Evolutionary conservation across 192 early-diverging fungal genomes (phyloP), one percentile per base, ranked within the genome.

Genomic region (Backusella liffmaniae): DNA sequence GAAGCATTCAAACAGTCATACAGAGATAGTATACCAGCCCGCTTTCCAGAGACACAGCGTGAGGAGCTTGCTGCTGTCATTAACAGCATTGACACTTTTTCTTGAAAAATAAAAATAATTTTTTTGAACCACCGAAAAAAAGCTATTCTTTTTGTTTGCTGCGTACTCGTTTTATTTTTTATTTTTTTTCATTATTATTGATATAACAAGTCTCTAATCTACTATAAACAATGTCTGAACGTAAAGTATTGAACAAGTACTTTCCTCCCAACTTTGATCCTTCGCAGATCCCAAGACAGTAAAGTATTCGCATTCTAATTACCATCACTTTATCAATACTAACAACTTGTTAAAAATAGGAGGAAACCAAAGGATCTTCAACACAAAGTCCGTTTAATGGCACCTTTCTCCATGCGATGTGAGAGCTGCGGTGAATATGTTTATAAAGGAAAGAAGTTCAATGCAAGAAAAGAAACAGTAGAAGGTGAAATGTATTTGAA

Each of bases 331-430:
- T 44, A 44, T 16, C 5, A 46, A 34, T 34, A 46, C 42, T 71
- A 49, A 49, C 46, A 30, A 18, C 16, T 70, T 42, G 26, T 72
- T 37, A 37, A 26, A n/a, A 18, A 42, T 71, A 89, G 95, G 56
- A 95, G 93, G 56, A 89, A 87, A 67, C 88, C 91, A 49, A 95
- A 93, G 77, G 91, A 92, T 88, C 87, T 86, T 29, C 95, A 97
- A 70, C 94, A 96, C 78, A 99, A 97, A 76, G 98, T 99, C 23
- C 96, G 98, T 29, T 90, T 99, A 26, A 98, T 98, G 94, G 91
- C 98, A 4, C 98, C 98, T 7, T 99, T 97, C 79, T 97, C 98
- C 2, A 99, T 99, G 98, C 93, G 94, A 49, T 99, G 98, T 86
- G 88, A 88, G 46, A 94, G 94, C 7, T 98, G 98, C 73, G 96